phyloP scores from a whole-genome alignment of 768 basidiomycete species.

The Sarcodon sp. region DNA sequence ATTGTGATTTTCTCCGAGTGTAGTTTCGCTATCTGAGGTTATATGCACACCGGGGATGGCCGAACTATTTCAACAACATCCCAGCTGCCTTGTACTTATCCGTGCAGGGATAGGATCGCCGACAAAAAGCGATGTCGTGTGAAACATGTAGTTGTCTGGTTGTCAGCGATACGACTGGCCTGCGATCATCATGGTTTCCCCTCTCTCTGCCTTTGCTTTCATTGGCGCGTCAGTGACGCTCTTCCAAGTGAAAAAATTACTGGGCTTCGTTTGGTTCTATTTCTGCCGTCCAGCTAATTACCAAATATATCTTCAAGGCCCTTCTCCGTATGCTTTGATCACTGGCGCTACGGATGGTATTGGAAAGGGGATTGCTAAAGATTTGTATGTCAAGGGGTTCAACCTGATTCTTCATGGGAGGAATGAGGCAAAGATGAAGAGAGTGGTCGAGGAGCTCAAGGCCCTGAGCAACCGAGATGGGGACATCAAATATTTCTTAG shows the following conservation, averaged over 20 bases:
- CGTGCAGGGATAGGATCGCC: too few relatives aligned
- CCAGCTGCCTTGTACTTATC: too few relatives aligned
- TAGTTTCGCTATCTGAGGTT: too few relatives aligned
- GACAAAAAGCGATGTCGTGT: too few relatives aligned
- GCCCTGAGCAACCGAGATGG: not conserved
- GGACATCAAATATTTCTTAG: conserved; percentile 15
- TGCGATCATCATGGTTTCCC: too few relatives aligned
- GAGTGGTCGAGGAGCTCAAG: conserved; percentile 10
- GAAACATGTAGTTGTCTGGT: too few relatives aligned
- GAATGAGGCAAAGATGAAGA: conserved; percentile 12
- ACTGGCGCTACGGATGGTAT: conserved; percentile 18
- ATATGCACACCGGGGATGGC: too few relatives aligned
- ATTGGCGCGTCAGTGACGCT: not conserved
- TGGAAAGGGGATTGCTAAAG: conserved; percentile 12
- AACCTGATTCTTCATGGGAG: conserved; percentile 17
- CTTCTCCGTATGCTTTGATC: conserved; percentile 13
- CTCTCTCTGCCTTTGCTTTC: not conserved
- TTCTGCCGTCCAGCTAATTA: conserved; percentile 9
- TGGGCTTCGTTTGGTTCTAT: conserved; percentile 11
- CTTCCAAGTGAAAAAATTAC: not conserved
- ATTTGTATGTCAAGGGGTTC: conserved; percentile 15
- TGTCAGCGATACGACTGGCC: too few relatives aligned
- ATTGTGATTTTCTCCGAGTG: too few relatives aligned
- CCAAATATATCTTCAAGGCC: conserved; percentile 11
- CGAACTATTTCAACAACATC: too few relatives aligned